Base-by-base conservation (phyloP, 805 yeast genomes). In the Lipomyces lipofer region DNA sequence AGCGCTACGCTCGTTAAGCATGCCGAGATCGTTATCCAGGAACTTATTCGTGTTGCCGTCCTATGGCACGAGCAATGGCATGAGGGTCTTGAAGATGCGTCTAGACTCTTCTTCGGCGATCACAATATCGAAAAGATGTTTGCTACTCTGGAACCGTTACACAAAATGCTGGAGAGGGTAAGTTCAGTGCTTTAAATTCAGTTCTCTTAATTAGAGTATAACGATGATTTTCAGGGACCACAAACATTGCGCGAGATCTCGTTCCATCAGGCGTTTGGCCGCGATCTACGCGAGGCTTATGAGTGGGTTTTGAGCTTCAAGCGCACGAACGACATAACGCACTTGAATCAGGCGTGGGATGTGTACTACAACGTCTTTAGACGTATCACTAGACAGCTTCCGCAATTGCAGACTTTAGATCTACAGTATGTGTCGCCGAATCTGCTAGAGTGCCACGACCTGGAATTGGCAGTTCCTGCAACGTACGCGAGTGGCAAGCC, bases 31-130 rank as follows among this genome's bases (percentile, higher is more conserved):
- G 97, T 94, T n/a, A 87, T 96, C 72, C 84, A 84, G 62, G 99
- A 94, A 66, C 79, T 94, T 52, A 91, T 94, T 59, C 77, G 98
- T 62, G 96, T 90, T 15, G 97, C 98, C 1, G 97, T 92, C 2
- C 72, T 94, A 56, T 91, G 99, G 97, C 96, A 90, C 66, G 99
- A 94, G 66, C 85, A 86, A 67, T 94, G 99, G 99, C 91, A 90
- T 64, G 98, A 92, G 71, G 97, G 96, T 2, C 75, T 94, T 29
- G 99, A 94, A 68, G 97, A 94, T 73, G 99, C 99, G 0, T 90
- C 97, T 2, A 77, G 97, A 55, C 78, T 87, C 49, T 94, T 85
- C 73, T 92, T 90, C 70, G 96, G 95, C 32, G 99, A 94, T 59
- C 94, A 89, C 64, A 90, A 94, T 66, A 86, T 92, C 10, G 96